These are phyloP conservation scores for Dothistroma pini DNA, from an alignment of 2,329 filamentous ascomycete species.

Conservation along the genomic window DNA sequence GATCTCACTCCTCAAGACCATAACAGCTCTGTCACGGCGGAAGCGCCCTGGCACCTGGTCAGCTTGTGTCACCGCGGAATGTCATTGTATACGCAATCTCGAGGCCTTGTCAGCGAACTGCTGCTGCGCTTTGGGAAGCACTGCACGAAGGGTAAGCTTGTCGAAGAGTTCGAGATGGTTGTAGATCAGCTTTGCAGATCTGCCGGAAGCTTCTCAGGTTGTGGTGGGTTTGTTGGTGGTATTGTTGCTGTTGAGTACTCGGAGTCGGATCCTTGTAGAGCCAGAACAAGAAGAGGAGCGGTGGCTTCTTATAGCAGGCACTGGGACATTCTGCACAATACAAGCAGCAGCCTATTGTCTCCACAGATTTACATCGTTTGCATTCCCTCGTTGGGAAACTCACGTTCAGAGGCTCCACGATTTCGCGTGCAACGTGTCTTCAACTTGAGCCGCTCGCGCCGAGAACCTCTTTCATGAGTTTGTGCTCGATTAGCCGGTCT, in stretches of 20 bases:
- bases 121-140: neutral
- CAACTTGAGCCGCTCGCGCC: neutral
- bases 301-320: neutral
- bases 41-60: neutral
- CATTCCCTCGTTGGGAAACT: neutral
- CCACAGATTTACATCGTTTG: neutral
- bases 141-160: neutral
- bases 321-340: neutral
- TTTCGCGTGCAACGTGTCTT: neutral
- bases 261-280: no score
- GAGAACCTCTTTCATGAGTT: neutral
- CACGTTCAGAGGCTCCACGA: neutral
- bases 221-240: neutral
- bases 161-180: neutral
- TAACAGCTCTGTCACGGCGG: neutral
- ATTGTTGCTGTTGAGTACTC: neutral
- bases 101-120: neutral
- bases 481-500: neutral
- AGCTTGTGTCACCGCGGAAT: neutral
- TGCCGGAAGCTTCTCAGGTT: neutral
- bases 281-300: neutral
- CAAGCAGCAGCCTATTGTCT: neutral
- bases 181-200: neutral
- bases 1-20: neutral
- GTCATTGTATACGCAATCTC: neutral